Evolutionary conservation across 306 rosid genomes (phyloP).

Genomic region (Malus sieversii): DNA sequence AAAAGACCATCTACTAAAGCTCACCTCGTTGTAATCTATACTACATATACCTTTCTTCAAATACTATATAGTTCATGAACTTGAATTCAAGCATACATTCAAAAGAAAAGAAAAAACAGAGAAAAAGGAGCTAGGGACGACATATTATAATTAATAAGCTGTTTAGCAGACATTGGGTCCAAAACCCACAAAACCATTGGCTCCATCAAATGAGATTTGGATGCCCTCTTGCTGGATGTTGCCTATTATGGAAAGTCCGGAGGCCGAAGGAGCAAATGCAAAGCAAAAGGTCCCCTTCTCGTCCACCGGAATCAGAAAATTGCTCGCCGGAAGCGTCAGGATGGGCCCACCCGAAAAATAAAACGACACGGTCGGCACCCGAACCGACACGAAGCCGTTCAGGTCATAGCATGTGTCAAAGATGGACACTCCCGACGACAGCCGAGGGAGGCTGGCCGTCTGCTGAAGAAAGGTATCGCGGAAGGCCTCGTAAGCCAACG

Average conservation of each 20-base stretch:
- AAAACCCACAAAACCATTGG: conserved; percentile 81
- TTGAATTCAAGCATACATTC: background rate
- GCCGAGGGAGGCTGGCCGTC: conserved; percentile 63
- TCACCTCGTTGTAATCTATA: background rate
- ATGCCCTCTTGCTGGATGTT: conserved; percentile 90
- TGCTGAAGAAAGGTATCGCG: conserved; percentile 54
- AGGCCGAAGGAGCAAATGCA: conserved; percentile 56
- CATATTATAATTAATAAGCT: background rate
- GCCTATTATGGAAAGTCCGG: conserved; percentile 63
- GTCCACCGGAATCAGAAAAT: conserved; percentile 65
- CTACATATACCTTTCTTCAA: background rate
- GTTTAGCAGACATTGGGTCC: conserved; percentile 72
- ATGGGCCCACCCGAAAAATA: conserved; percentile 73
- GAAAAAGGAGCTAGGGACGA: background rate
- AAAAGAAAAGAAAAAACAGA: background rate
- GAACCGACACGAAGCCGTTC: conserved; percentile 64
- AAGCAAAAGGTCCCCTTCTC: conserved; percentile 71
- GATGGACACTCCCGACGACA: conserved; percentile 45
- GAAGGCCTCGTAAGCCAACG: conserved; percentile 46
- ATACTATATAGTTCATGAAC: background rate
- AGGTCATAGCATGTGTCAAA: conserved; percentile 75
- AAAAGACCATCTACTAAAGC: background rate
- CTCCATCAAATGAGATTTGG: conserved; percentile 71
- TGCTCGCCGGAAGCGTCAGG: conserved; percentile 69
- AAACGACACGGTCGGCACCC: conserved; percentile 83